A percentile compares a stretch with the other conserved stretches of the same genome.
Evolutionary conservation across 2,329 filamentous ascomycete species (phyloP).

Genomic region (Ophiostoma himal-ulmi): DNA sequence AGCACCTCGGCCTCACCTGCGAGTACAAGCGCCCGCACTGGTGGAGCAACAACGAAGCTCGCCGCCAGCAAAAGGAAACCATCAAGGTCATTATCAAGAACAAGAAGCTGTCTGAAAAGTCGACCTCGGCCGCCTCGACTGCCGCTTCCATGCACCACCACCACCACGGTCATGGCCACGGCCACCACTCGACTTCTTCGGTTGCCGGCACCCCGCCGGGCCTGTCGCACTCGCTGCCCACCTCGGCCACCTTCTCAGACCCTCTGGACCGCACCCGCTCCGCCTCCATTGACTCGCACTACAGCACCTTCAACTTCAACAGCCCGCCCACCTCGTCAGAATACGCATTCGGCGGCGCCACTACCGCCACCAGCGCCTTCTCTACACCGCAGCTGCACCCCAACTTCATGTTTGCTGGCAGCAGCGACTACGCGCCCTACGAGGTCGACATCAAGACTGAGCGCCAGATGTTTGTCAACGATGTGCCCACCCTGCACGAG

Average conservation of each 20-base stretch:
- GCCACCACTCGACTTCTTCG: constrained; percentile 42
- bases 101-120: constrained; percentile 85
- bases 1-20: constrained; percentile 73
- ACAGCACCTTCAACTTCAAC: constrained; percentile 69
- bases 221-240: constrained; percentile 74
- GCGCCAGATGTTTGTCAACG: constrained; percentile 86
- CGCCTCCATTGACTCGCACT: constrained; percentile 74
- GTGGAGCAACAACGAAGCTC: constrained; percentile 91
- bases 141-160: constrained; percentile 14
- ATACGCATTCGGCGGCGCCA: constrained; percentile 34
- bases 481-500: constrained; percentile 77
- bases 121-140: constrained; percentile 33
- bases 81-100: constrained; percentile 98
- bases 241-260: constrained; percentile 74
- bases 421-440: constrained; percentile 47
- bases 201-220: constrained; percentile 63
- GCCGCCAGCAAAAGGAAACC: constrained; percentile 80
- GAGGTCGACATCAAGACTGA: constrained; percentile 96
- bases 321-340: constrained; percentile 48
- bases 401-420: constrained; percentile 50
- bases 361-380: constrained; percentile 45
- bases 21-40: constrained; percentile 96
- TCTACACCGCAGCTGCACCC: constrained; percentile 53
- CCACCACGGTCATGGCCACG: constrained; percentile 6
- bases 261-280: constrained; percentile 66